Base-by-base conservation (phyloP, 495 filamentous ascomycete species). In the Cercophora samala region DNA sequence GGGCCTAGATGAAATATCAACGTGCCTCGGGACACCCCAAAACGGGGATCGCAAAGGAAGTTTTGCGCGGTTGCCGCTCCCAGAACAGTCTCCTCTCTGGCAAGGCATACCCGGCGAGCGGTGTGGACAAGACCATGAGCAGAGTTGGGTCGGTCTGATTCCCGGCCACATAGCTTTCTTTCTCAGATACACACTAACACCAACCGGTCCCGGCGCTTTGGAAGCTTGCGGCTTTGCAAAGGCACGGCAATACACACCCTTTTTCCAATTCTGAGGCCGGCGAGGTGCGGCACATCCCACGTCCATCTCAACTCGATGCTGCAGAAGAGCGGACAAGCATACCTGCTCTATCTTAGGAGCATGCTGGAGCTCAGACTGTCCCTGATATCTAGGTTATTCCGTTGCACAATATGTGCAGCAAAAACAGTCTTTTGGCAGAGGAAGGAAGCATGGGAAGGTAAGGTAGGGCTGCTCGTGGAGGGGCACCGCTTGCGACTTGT, bases 381-480 rank as follows among this genome's bases (percentile, higher is more conserved):
- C 37, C 37, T 18, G 37, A 46, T 2, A 46, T 32, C 4, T 4
- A 32, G 8, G 3, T 32, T 32, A 32, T 9, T 51, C 22, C 62
- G 67, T 69, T 66, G 64, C 65, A 72, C 25, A 22, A 59, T 62
- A 63, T 68, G 72, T 70, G n/a, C n/a, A 62, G 65, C 68, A 72
- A n/a, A n/a, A n/a, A 70, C 69, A 23, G 59, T 24, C 68, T 74
- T 68, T 69, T 63, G 63, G 52, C 65, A 25, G 59, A 32, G 5
- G 18, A 8, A n/a, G n/a, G n/a, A n/a, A n/a, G n/a, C n/a, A n/a
- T n/a, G n/a, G n/a, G n/a, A n/a, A n/a, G 9, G 22, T 29, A 22
- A 32, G 22, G 24, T 32, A 19, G 52, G 21, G 55, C 42, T 67
- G 56, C 64, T 56, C 22, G 17, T 18, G 15, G 42, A 60, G 64